These are phyloP conservation scores for Selaginella moellendorffii DNA, from an alignment of 75 land plant genomes.

Conservation along the genomic window DNA sequence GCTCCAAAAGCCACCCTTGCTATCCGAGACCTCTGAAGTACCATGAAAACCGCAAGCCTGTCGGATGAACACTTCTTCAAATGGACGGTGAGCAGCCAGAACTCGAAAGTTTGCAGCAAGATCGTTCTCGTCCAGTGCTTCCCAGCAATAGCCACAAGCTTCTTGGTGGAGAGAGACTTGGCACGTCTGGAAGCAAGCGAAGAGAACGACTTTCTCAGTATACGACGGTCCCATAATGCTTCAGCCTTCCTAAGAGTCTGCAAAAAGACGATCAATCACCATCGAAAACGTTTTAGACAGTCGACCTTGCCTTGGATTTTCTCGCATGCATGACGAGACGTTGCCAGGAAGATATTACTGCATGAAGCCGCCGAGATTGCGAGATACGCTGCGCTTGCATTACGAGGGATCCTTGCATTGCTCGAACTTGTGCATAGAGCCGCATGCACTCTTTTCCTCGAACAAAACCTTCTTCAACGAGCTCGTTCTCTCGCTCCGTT, in stretches of 20 bases:
- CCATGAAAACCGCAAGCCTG: too few species aligned
- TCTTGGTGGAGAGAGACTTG: too few species aligned
- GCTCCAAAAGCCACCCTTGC: too few species aligned
- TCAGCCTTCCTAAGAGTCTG: slow-evolving; percentile 16
- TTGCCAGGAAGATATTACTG: slow-evolving; percentile 15
- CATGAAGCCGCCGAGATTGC: slow-evolving; percentile 12
- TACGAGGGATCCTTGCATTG: slow-evolving; percentile 17
- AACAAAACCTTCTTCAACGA: slow-evolving; percentile 13
- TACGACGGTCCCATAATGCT: slow-evolving; percentile 10
- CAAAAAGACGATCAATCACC: not conserved
- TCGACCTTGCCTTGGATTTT: slow-evolving; percentile 15
- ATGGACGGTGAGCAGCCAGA: too few species aligned
- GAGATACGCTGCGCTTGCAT: slow-evolving; percentile 16
- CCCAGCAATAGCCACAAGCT: too few species aligned
- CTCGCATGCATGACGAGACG: slow-evolving; percentile 10
- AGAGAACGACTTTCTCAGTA: slow-evolving; percentile 4
- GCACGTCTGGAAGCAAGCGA: too few species aligned
- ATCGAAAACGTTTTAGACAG: not conserved
- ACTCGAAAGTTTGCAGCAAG: too few species aligned
- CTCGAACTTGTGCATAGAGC: slow-evolving; percentile 13
- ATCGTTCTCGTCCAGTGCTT: too few species aligned
- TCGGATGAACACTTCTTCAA: too few species aligned
- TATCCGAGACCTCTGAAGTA: too few species aligned
- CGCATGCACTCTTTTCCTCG: slow-evolving; percentile 15
- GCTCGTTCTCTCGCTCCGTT: slow-evolving; percentile 10